Evolutionary conservation across 768 basidiomycete genomes (phyloP).

Genomic region (Hericium erinaceus): DNA sequence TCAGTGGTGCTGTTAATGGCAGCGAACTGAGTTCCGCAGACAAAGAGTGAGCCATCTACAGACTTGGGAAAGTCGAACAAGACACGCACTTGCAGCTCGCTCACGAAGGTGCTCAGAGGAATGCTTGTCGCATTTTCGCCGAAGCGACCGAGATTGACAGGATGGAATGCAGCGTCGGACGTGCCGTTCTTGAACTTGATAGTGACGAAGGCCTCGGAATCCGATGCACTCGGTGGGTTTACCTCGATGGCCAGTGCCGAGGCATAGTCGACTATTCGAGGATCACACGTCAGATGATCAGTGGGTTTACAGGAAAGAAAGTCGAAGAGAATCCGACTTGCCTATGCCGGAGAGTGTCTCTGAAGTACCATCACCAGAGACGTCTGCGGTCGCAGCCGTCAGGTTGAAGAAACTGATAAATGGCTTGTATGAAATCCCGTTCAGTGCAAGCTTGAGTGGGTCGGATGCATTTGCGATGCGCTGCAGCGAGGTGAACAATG

Average conservation of each 20-base stretch:
- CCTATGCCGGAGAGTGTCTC: background rate
- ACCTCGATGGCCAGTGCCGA: background rate
- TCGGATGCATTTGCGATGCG: conserved; percentile 16
- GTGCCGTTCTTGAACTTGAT: background rate
- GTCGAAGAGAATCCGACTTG: too few species aligned
- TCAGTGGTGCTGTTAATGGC: background rate
- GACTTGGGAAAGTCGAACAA: background rate
- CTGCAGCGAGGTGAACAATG: conserved; percentile 20
- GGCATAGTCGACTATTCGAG: background rate
- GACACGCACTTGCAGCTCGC: background rate
- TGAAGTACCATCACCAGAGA: background rate
- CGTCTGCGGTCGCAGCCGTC: conserved; percentile 15
- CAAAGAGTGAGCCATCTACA: background rate
- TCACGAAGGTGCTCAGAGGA: background rate
- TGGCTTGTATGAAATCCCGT: conserved; percentile 26
- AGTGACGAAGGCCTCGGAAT: background rate
- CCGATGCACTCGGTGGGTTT: background rate
- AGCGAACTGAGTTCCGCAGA: background rate
- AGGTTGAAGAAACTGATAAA: conserved; percentile 29
- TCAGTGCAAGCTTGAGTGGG: conserved; percentile 20
- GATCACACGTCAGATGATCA: background rate
- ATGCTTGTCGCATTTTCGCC: background rate
- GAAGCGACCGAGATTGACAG: background rate
- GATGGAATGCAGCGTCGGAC: background rate
- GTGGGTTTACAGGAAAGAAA: background rate